Conservation (phyloP, 208 protist genomes). For the Crithidia bombi region DNA sequence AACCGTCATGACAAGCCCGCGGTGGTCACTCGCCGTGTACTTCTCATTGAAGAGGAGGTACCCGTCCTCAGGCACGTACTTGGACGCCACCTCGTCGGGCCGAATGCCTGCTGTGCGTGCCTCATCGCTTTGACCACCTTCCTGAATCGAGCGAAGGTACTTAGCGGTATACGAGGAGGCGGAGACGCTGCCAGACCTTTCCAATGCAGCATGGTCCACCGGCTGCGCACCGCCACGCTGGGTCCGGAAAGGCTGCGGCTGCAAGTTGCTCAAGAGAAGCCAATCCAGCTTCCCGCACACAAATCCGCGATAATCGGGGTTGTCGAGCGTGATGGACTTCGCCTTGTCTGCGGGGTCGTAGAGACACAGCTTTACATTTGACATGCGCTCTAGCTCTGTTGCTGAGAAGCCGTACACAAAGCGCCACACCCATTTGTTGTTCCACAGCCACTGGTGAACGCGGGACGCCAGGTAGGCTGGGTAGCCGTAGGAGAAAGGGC, state of each 20-base stretch:
- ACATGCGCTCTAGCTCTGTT: slow-evolving; percentile 33
- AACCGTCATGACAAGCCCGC: slow-evolving; percentile 66
- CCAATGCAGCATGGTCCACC: slow-evolving; percentile 34
- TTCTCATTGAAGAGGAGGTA: slow-evolving; percentile 83
- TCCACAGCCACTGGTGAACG: slow-evolving; percentile 51
- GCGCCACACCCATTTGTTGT: slow-evolving; percentile 59
- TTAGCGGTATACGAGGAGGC: slow-evolving; percentile 22
- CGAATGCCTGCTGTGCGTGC: slow-evolving; percentile 5
- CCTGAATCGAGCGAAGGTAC: slow-evolving; percentile 32
- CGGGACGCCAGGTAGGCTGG: slow-evolving; percentile 39
- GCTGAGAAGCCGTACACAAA: slow-evolving; percentile 66
- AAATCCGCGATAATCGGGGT: slow-evolving; percentile 61
- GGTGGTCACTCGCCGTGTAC: slow-evolving; percentile 69
- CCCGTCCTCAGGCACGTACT: slow-evolving; percentile 39
- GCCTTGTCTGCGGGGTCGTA: slow-evolving; percentile 77
- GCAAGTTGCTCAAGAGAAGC: slow-evolving; percentile 76
- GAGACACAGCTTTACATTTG: slow-evolving; percentile 65
- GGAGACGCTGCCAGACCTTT: slow-evolving; percentile 34
- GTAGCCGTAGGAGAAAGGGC: slow-evolving; percentile 64
- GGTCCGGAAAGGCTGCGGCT: slow-evolving; percentile 25
- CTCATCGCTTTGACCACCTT: slow-evolving; percentile 22
- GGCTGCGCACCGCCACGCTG: slow-evolving; percentile 29
- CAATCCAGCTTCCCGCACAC: slow-evolving; percentile 81
- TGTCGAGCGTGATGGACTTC: slow-evolving; percentile 66
- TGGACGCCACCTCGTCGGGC: slow-evolving; percentile 17